Evolutionary conservation across 345 rosid genomes (phyloP), one percentile per base, ranked within the genome.

Genomic region (Theobroma cacao): DNA sequence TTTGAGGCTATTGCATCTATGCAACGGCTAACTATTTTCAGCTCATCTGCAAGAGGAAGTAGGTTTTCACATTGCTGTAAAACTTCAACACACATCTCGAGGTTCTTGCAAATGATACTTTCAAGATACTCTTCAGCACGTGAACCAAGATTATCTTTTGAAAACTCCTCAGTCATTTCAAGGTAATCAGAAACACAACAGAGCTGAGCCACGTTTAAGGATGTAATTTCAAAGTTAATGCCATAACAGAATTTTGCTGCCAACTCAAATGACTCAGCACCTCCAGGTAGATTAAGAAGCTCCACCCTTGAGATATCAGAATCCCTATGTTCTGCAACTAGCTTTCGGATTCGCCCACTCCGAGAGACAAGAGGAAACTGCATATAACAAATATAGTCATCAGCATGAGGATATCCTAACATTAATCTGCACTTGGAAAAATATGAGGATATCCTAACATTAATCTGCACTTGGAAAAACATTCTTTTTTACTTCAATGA

Each of bases 241-340:
- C 94, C 95, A 58, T 95, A 95, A 84, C 98, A 95, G 85, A 95
- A 95, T 50, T 95, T 95, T 1, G 99, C 98, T 22, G 98, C 98
- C 82, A 92, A 61, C 78, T 95, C 99, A 62, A 95, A 95, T 50
- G 89, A 43, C 65, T 92, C 96, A 1, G 94, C 85, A 41, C 98
- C 97, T 84, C 98, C 99, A 1, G 98, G 98, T 30, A 93, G 90
- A 81, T 93, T 92, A 31, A 92, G 94, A 75, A 95, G 97, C 82
- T 95, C 99, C 72, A 95, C 91, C 83, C 88, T 91, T 20, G 99
- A 91, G 79, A 93, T 86, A 77, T 93, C 95, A 20, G 98, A 81
- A 82, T 92, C 99, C 81, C 99, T 90, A 72, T 90, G 96, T 62
- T 91, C 99, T 62, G 96, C 90, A 47, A 95, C 93, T 75, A 95